Base-by-base conservation (phyloP, 2,329 filamentous ascomycete species). In the Pyrenophora seminiperda region DNA sequence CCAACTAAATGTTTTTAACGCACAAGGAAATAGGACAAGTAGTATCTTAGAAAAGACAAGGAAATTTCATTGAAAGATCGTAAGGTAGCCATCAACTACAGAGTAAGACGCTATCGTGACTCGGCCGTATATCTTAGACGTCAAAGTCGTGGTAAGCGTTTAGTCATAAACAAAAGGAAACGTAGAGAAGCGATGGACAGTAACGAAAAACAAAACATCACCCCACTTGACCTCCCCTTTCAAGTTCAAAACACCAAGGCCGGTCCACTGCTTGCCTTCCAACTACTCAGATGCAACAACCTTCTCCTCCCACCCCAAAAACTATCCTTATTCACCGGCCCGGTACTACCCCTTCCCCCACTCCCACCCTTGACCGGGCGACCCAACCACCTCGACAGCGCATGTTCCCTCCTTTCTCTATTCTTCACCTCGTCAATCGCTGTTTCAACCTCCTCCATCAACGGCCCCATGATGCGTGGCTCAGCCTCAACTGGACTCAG, bases 401-500 rank as follows among this genome's bases (percentile, higher is more conserved):
- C 65, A 44, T 65, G 56, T 14, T 59, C 58, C 5, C 56, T 59
- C 32, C 58, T 54, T 42, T 60, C 61, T 15, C 32, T 34, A 18
- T 54, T 57, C 27, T 53, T 49, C 3, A 61, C 61, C 13, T 65
- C 61, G 24, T 65, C 66, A 45, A 65, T 62, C 13, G 62, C 62
- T 17, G 51, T 43, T 15, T 67, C 63, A 13, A 71, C 63, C 39
- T 71, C 63, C 29, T 67, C 68, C n/a, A 72, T 41, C 39, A 72
- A 45, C 27, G 64, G 65, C 1, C 68, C 69, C 65, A 74, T 70
- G 24, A 73, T 63, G 18, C 64, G 54, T 3, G 71, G 71, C 47
- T 68, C 68, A 2, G 59, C 47, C 27, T 71, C 64, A n/a, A 70
- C 53, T 0, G 72, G 71, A 15, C 56, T 64, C 1, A 74, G 62